These are phyloP conservation scores for Diplodia mutila DNA, from an alignment of 2,329 filamentous ascomycete genomes.

Conservation along the genomic window DNA sequence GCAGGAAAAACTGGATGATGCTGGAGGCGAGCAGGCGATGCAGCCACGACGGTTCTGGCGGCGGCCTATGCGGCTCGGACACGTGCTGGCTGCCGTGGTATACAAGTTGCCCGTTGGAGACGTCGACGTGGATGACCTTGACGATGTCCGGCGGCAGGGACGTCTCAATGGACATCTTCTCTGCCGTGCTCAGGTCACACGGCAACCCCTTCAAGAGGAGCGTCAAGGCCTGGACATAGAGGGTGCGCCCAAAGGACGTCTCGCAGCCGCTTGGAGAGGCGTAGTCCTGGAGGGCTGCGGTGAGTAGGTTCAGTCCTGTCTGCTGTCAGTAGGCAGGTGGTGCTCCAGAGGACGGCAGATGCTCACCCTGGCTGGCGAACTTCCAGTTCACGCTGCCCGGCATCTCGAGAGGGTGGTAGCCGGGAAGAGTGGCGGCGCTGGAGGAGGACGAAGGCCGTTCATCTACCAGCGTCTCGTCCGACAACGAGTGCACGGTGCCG, in stretches of 20 bases:
- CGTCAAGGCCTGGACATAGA: slow-evolving; percentile 66
- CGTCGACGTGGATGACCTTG: slow-evolving; percentile 27
- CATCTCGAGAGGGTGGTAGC: slow-evolving; percentile 35
- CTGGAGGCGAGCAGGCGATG: slow-evolving; percentile 61
- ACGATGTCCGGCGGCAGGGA: slow-evolving; percentile 51
- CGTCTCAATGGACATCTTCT: slow-evolving; percentile 56
- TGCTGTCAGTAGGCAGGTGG: background rate
- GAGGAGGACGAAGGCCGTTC: slow-evolving; percentile 28
- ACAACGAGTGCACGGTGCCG: slow-evolving; percentile 10
- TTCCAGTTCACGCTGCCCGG: slow-evolving; percentile 54
- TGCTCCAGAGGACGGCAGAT: background rate
- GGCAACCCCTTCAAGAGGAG: slow-evolving; percentile 69
- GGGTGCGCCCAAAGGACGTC: slow-evolving; percentile 58
- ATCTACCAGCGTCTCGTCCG: slow-evolving; percentile 21
- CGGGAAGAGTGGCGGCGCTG: slow-evolving; percentile 31
- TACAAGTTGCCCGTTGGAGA: slow-evolving; percentile 29
- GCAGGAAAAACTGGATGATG: slow-evolving; percentile 63
- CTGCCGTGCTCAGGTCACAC: slow-evolving; percentile 58
- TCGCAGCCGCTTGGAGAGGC: slow-evolving; percentile 35
- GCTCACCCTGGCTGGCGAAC: slow-evolving; percentile 55
- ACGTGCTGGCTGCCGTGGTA: slow-evolving; percentile 18
- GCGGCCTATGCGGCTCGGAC: slow-evolving; percentile 20
- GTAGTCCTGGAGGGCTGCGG: slow-evolving; percentile 52
- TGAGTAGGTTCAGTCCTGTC: slow-evolving; percentile 53
- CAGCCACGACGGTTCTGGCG: slow-evolving; percentile 53